These are phyloP conservation scores for Diphasiastrum complanatum DNA, from an alignment of 83 land plant genomes.

Conservation along the genomic window DNA sequence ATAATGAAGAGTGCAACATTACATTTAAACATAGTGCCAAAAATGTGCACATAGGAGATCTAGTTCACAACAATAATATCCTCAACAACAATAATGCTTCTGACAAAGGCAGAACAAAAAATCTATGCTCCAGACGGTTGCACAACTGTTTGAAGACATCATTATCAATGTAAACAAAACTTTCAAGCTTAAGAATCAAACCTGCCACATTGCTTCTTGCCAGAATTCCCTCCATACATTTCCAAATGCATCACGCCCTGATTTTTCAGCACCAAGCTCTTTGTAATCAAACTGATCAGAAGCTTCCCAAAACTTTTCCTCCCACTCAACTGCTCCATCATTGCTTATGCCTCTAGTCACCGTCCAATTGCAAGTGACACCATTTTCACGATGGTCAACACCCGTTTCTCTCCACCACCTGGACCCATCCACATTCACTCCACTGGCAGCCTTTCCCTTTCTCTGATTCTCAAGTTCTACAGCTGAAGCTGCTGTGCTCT, in stretches of 20 bases:
- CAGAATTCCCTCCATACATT: conserved; percentile 99
- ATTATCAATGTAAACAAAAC: neutral
- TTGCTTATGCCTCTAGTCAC: conserved; percentile 75
- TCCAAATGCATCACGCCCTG: conserved; percentile 89
- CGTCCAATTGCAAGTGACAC: conserved; percentile 84
- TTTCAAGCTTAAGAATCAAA: conserved; percentile 19
- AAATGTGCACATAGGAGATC: no score
- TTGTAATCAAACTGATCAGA: conserved; percentile 77
- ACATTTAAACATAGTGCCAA: no score
- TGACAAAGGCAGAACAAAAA: no score
- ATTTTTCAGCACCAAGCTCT: conserved; percentile 97
- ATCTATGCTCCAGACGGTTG: no score
- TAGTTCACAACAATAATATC: no score
- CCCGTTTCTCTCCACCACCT: conserved; percentile 98
- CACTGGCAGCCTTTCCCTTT: conserved; percentile 23
- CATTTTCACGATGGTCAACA: conserved; percentile 61
- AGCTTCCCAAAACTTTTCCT: conserved; percentile 98
- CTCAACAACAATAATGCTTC: no score
- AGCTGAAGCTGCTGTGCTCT: conserved; percentile 58
- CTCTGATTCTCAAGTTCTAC: conserved; percentile 37
- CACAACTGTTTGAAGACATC: no score
- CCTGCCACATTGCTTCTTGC: conserved; percentile 98
- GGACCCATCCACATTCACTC: conserved; percentile 74
- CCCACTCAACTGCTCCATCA: conserved; percentile 78
- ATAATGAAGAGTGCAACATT: no score